phyloP scores from a whole-genome alignment of 2,329 filamentous ascomycete species.

The Ceratocystis cubensis region DNA sequence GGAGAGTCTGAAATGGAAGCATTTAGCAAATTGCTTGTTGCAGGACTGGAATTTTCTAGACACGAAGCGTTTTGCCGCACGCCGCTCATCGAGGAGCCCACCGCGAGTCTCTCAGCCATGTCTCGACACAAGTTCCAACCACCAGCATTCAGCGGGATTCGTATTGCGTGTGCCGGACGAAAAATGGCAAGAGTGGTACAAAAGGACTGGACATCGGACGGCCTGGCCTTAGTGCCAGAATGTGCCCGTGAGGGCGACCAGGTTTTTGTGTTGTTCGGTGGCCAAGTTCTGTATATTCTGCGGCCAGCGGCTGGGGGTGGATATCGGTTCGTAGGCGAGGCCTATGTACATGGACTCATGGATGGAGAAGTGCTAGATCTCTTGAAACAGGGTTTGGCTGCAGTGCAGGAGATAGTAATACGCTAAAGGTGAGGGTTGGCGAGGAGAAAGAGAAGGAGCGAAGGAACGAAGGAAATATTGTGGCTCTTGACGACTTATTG shows the following conservation, averaged over 20 bases:
- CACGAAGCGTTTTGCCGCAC: constrained; percentile 19
- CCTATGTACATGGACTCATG: constrained; percentile 26
- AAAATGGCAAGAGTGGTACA: constrained; percentile 21
- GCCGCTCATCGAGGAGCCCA: constrained; percentile 4
- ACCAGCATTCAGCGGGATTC: constrained; percentile 16
- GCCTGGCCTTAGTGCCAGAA: constrained; percentile 21
- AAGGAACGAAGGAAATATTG: neutral
- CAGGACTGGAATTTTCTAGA: constrained; percentile 19
- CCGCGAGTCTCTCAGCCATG: neutral
- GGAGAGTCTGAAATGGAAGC: constrained; percentile 22
- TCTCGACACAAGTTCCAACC: constrained; percentile 13
- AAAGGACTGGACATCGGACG: constrained; percentile 22
- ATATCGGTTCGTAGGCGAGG: constrained; percentile 25
- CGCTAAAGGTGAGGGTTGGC: neutral
- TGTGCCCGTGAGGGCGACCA: constrained; percentile 22
- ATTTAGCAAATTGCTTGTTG: constrained; percentile 21
- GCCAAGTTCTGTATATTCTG: constrained; percentile 23
- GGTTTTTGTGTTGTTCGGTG: constrained; percentile 23
- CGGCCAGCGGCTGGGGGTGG: constrained; percentile 20
- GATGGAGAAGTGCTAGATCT: constrained; percentile 24
- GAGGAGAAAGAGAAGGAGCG: neutral
- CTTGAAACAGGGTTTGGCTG: constrained; percentile 20
- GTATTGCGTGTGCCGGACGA: constrained; percentile 21
- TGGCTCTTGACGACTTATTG: neutral
- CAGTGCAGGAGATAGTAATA: constrained; percentile 20